Conservation (phyloP, 2,329 filamentous ascomycete species). For the Trichophyton rubrum region DNA sequence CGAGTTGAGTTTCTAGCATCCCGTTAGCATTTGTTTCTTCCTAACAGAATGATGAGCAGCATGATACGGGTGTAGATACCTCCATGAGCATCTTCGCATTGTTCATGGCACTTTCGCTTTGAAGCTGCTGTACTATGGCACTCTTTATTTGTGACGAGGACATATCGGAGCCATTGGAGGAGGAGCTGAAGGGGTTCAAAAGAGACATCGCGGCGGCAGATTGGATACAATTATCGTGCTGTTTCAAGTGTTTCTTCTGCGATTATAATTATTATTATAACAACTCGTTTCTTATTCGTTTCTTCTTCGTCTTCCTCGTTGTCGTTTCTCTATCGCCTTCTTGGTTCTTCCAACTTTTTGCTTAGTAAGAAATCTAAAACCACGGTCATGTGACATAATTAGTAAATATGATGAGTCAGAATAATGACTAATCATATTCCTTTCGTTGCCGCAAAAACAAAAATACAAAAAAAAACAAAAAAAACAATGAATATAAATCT, state of each 20-base stretch:
- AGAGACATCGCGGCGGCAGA: slow-evolving; percentile 24
- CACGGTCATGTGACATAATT: background rate
- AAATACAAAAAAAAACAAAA: background rate
- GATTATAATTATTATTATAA: too few relatives aligned
- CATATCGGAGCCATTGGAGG: slow-evolving; percentile 19
- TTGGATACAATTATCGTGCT: background rate
- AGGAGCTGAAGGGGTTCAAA: slow-evolving; percentile 27
- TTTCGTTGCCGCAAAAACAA: background rate
- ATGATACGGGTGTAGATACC: slow-evolving; percentile 31
- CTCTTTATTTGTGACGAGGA: slow-evolving; percentile 33
- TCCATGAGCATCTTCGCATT: slow-evolving; percentile 61
- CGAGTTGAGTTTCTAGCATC: slow-evolving; percentile 59
- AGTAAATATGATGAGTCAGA: background rate
- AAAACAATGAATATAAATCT: too few relatives aligned
- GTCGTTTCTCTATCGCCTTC: background rate
- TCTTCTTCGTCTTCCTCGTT: background rate
- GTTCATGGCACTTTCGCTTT: slow-evolving; percentile 50
- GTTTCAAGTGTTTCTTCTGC: background rate
- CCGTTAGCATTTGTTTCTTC: background rate
- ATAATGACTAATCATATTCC: background rate
- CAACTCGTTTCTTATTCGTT: background rate
- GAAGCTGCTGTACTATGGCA: slow-evolving; percentile 51
- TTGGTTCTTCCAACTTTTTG: background rate
- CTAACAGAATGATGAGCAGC: background rate
- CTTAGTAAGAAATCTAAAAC: background rate